Evolutionary conservation across 1,284 basidiomycete genomes (phyloP).

Genomic region (Fistulina hepatica): DNA sequence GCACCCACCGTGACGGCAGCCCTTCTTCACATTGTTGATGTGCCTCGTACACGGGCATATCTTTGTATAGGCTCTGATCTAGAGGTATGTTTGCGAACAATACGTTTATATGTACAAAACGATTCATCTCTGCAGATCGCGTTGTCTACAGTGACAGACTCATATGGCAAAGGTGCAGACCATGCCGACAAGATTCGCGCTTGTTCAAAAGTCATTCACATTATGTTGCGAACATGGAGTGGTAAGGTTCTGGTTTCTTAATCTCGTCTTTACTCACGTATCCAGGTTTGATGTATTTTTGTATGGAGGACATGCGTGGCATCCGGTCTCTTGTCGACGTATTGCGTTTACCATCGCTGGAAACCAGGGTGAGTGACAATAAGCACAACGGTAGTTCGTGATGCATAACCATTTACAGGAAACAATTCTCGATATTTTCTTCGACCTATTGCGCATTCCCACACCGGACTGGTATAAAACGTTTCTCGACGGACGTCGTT

Average conservation of each 20-base stretch:
- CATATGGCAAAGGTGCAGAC: slow-evolving; percentile 72
- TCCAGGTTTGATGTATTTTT: slow-evolving; percentile 85
- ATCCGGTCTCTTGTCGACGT: slow-evolving; percentile 81
- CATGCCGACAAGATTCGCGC: slow-evolving; percentile 71
- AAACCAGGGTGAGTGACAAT: slow-evolving; percentile 57
- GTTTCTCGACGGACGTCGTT: slow-evolving; percentile 75
- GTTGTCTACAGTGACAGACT: slow-evolving; percentile 81
- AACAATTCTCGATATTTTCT: slow-evolving; percentile 87
- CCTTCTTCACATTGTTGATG: slow-evolving; percentile 81
- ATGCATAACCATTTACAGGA: slow-evolving; percentile 42
- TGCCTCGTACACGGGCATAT: slow-evolving; percentile 72
- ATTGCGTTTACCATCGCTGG: slow-evolving; percentile 77
- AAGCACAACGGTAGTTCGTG: neutral
- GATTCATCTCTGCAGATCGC: slow-evolving; percentile 47
- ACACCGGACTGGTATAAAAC: slow-evolving; percentile 84
- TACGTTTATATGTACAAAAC: neutral
- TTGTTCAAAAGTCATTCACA: slow-evolving; percentile 68
- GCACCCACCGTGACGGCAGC: slow-evolving; percentile 76
- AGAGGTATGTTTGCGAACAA: slow-evolving; percentile 46
- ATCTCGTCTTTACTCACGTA: slow-evolving; percentile 22
- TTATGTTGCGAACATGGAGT: slow-evolving; percentile 88
- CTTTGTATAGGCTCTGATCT: slow-evolving; percentile 80
- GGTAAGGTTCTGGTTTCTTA: slow-evolving; percentile 40
- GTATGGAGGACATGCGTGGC: slow-evolving; percentile 80
- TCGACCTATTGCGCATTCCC: slow-evolving; percentile 86